Conservation (phyloP, 805 yeast genomes). For the Yarrowia sp. region DNA sequence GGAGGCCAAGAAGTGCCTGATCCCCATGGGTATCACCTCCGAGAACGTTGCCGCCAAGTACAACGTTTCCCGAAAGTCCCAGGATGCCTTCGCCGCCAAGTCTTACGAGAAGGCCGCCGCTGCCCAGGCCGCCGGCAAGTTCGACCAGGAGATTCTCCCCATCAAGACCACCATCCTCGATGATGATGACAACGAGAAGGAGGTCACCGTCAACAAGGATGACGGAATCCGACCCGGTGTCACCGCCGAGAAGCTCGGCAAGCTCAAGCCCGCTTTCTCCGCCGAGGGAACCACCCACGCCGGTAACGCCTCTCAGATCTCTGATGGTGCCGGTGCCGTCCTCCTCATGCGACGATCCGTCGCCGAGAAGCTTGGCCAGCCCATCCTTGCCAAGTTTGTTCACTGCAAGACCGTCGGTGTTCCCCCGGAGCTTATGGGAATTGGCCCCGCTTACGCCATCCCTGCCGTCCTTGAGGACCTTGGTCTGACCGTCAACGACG, state of each 20-base stretch:
- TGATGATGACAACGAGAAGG: constrained; percentile 57
- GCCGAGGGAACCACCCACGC: constrained; percentile 87
- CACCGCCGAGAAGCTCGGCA: constrained; percentile 69
- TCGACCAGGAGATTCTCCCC: constrained; percentile 87
- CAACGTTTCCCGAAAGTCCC: constrained; percentile 62
- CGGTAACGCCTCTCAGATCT: constrained; percentile 93
- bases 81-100: constrained; percentile 84
- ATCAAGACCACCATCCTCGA: constrained; percentile 58
- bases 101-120: constrained; percentile 81
- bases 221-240: constrained; percentile 91
- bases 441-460: constrained; percentile 95
- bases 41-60: constrained; percentile 81
- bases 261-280: constrained; percentile 82
- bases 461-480: constrained; percentile 70
- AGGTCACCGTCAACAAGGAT: constrained; percentile 58
- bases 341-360: constrained; percentile 79
- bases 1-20: constrained; percentile 69
- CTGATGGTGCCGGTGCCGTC: constrained; percentile 94
- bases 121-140: constrained; percentile 70
- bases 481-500: constrained; percentile 60
- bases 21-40: constrained; percentile 96
- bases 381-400: constrained; percentile 75
- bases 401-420: constrained; percentile 84
- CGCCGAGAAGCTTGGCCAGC: constrained; percentile 70
- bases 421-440: constrained; percentile 96